phyloP scores from a whole-genome alignment of 2,329 filamentous ascomycete species.

The Aspergillus sp. region DNA sequence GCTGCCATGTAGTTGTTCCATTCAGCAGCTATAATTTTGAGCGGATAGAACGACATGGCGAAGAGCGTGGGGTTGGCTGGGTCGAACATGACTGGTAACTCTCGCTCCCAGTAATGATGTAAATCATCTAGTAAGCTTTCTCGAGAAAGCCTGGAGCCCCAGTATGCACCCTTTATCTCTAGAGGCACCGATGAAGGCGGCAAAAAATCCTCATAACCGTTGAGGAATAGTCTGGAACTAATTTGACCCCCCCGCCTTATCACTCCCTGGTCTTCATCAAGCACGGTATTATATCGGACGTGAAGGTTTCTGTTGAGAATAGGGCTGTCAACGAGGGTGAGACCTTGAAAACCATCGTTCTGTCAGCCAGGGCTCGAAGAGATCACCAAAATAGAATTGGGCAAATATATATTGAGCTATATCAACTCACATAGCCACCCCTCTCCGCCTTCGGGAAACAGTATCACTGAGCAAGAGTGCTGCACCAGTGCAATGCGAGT shows the following conservation, averaged over 20 bases:
- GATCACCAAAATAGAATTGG: too few species aligned
- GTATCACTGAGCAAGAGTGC: conserved; percentile 3
- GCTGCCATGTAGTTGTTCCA: conserved; percentile 7
- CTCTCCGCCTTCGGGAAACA: not conserved
- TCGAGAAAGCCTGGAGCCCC: not conserved
- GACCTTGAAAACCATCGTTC: not conserved
- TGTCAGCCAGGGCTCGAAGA: not conserved
- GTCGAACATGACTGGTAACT: not conserved
- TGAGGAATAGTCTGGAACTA: not conserved
- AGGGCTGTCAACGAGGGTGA: conserved; percentile 2
- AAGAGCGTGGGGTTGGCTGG: not conserved
- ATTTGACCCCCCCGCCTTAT: not conserved
- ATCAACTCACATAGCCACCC: conserved; percentile 1
- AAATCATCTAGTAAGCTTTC: not conserved
- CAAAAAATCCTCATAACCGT: conserved; percentile 5
- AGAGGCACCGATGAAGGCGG: not conserved
- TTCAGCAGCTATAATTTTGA: conserved; percentile 4
- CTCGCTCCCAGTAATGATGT: not conserved
- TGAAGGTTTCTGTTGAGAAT: not conserved
- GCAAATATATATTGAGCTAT: too few species aligned
- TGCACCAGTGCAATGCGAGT: conserved; percentile 1
- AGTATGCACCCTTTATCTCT: not conserved
- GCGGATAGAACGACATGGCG: not conserved
- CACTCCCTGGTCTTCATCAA: not conserved
- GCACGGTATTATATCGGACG: not conserved